Evolutionary conservation across 1,284 basidiomycete genomes (phyloP), one percentile per base, ranked within the genome.

Genomic region (Marasmius oreades): DNA sequence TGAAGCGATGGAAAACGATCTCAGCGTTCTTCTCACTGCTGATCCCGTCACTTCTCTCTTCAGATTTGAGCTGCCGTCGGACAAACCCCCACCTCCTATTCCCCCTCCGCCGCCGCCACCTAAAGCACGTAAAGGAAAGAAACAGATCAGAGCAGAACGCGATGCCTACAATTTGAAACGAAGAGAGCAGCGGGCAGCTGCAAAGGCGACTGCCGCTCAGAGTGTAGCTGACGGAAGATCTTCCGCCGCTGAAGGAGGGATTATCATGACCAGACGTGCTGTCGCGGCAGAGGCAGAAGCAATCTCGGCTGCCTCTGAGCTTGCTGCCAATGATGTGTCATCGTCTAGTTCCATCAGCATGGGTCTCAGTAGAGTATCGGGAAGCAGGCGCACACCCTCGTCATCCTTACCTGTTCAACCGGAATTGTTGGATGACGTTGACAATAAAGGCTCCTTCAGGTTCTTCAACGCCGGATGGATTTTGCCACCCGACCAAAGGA

Each of bases 381-480:
- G 66, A 55, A 62, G 66, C 16, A 54, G 57, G 34, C 62, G 39
- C n/a, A 7, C 39, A 16, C 39, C 39, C 20, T 6, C 66, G 47
- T 60, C 68, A 34, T 59, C 66, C 3, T 60, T 70, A 22, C 64
- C 67, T 2, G 69, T 71, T 16, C 73, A 72, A 37, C 63, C 73
- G 7, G 79, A 65, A 54, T 73, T 79, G 59, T 86, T 93, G 2
- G 78, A 86, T 6, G 76, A 85, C 42, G 84, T 97, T 22, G 89
- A 88, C 64, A 78, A 80, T 46, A 79, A 82, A 60, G 82, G 84
- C 55, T 88, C 88, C 37, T 97, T 96, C 77, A 82, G 77, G 66
- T 75, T 88, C 71, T 97, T 96, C 73, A 87, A 97, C 61, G 75
- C 78, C 20, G 94, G 94, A 1, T 97, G 94, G 94, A 92, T 96